Percentiles rank a stretch among this genome's conserved stretches.
phyloP scores from a whole-genome alignment of 2,329 filamentous ascomycete genomes.

The Lachnellula arida region DNA sequence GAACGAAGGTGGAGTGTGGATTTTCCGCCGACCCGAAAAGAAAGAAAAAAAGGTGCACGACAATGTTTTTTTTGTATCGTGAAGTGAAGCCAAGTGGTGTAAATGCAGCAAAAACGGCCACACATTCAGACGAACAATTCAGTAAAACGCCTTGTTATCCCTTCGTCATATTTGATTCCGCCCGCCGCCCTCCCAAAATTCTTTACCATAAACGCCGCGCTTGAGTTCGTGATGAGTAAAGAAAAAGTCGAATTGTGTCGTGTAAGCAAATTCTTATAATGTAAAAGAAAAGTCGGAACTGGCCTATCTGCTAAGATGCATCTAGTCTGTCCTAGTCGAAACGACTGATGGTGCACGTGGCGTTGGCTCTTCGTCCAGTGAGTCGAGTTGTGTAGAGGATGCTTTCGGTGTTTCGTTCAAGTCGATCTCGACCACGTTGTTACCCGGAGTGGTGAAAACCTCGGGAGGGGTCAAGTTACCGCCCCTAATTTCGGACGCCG shows the following conservation, averaged over 20 bases:
- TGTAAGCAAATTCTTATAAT: background rate
- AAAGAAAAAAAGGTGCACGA: conserved; percentile 2
- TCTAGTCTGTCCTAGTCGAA: conserved; percentile 15
- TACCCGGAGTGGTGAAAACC: conserved; percentile 17
- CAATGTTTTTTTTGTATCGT: conserved; percentile 8
- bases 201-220: conserved; percentile 8
- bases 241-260: background rate
- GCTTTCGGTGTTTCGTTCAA: conserved; percentile 28
- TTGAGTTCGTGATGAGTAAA: conserved; percentile 1
- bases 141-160: background rate
- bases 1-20: conserved; percentile 6
- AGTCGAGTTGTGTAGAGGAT: conserved; percentile 13
- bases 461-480: conserved; percentile 27
- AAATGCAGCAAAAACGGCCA: conserved; percentile 2
- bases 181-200: background rate
- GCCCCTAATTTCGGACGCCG: conserved; percentile 23
- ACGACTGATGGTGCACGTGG: conserved; percentile 22
- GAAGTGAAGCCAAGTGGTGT: conserved; percentile 1
- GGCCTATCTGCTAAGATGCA: conserved; percentile 1
- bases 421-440: conserved; percentile 22
- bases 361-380: conserved; percentile 27
- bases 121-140: background rate
- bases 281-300: background rate
- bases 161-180: background rate
- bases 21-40: conserved; percentile 1